A percentile compares a stretch with the other conserved stretches of the same genome.
These are phyloP conservation scores for Hordeum pubiflorum DNA, from an alignment of 202 grass and related monocot species.

Conservation along the genomic window DNA sequence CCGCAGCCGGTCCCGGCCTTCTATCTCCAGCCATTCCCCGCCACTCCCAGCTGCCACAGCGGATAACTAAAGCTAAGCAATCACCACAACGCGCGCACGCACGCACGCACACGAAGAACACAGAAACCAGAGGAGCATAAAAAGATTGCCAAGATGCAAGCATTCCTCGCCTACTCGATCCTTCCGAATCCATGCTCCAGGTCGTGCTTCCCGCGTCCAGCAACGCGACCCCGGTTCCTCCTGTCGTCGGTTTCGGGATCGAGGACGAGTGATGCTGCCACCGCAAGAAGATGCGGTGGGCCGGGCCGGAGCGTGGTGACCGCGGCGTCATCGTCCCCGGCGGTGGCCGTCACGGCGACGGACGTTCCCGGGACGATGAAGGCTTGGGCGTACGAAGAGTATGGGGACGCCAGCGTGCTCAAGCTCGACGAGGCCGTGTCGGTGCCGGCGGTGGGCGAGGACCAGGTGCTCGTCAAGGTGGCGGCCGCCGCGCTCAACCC, in stretches of 20 bases:
- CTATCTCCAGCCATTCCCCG: conserved; percentile 1
- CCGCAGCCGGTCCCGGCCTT: neutral
- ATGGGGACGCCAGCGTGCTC: conserved; percentile 60
- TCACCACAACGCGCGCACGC: neutral
- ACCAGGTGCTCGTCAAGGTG: conserved; percentile 79
- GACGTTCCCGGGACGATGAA: conserved; percentile 54
- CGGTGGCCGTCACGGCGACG: neutral
- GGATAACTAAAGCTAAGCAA: conserved; percentile 10
- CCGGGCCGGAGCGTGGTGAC: conserved; percentile 4
- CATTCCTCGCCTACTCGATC: conserved; percentile 11
- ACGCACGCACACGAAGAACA: neutral
- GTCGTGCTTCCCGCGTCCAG: neutral
- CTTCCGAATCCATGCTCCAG: neutral
- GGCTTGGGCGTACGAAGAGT: conserved; percentile 80
- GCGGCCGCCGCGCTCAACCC: conserved; percentile 76
- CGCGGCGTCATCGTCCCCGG: conserved; percentile 29
- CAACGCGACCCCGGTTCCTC: neutral
- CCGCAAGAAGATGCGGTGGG: neutral
- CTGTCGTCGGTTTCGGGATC: neutral
- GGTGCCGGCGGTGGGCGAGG: conserved; percentile 52
- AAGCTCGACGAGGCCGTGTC: conserved; percentile 42
- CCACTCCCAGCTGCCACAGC: conserved; percentile 15
- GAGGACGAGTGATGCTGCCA: neutral
- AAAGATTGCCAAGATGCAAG: conserved; percentile 4
- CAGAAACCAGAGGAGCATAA: neutral